Evolutionary conservation across 805 yeast genomes (phyloP).

Genomic region (Kodamaea kaohsiungensis): DNA sequence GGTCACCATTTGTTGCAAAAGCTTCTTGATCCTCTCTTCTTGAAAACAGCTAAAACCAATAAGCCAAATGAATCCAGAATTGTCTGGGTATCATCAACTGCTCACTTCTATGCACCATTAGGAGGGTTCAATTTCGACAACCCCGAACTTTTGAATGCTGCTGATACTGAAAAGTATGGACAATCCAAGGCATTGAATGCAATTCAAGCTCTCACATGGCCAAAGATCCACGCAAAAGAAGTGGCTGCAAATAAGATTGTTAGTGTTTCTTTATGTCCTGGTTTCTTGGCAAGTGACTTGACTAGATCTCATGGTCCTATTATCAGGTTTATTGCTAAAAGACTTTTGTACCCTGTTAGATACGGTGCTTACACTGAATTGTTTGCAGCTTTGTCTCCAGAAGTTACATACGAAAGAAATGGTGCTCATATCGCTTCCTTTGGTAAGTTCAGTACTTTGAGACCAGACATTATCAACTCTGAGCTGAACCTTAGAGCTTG

Average conservation of each 20-base stretch:
- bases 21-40: constrained; percentile 38
- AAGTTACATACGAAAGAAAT: constrained; percentile 19
- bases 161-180: too few species aligned
- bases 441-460: too few species aligned
- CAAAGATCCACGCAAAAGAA: constrained; percentile 24
- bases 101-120: constrained; percentile 26
- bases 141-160: constrained; percentile 7
- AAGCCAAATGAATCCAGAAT: constrained; percentile 34
- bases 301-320: constrained; percentile 23
- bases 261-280: constrained; percentile 43
- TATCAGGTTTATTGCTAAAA: not conserved
- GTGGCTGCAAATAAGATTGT: constrained; percentile 24
- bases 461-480: too few species aligned
- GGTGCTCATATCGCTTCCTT: constrained; percentile 35
- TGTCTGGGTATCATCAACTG: constrained; percentile 47
- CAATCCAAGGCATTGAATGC: constrained; percentile 44
- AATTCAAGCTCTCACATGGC: constrained; percentile 31
- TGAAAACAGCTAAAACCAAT: constrained; percentile 28
- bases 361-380: constrained; percentile 48
- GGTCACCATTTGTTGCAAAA: constrained; percentile 18
- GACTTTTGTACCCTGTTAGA: constrained; percentile 19
- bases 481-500: too few species aligned
- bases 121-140: constrained; percentile 38
- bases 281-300: constrained; percentile 36
- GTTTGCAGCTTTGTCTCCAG: constrained; percentile 43